Evolutionary conservation across 257 asterid genomes (phyloP), one percentile per base, ranked within the genome.

Genomic region (Capsicum pubescens): DNA sequence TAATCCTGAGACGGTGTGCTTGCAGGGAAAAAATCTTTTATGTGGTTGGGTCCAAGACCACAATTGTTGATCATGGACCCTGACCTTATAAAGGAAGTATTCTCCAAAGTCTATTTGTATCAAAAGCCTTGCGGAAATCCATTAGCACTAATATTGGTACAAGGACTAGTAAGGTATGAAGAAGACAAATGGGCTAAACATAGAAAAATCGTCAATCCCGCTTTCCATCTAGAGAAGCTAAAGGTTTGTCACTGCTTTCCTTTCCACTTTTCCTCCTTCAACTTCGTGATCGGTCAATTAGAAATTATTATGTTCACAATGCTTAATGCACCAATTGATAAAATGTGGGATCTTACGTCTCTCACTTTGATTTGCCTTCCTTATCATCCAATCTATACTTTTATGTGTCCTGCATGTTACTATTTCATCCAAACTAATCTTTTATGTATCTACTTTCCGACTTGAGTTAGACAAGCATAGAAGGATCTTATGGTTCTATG

Each of bases 1-100:
- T 8, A 3, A 60, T 17, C 21, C 12, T 9, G 13, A 60, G 21
- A 60, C 36, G 19, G 19, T 60, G 3, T 60, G 68, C 68, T 19
- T 64, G 68, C 90, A 91, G 95, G 97, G 61, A 84, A 59, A 15
- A 87, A 88, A 44, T 81, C 86, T 1, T 90, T 89, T 52, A 3
- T 82, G 10, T 92, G 95, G 97, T 19, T 89, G 21, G 97, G 97
- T 6, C 91, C 93, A 17, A 88, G 36, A 21, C 92, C 97, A 9
- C 15, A 83, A 3, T 58, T 89, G 1, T 46, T 88, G 6, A 48
- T 93, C 58, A 85, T 76, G 17, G 93, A 93, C 2, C 84, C 92
- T 64, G 92, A 88, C 39, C 88, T 87, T 11, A 56, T 91, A 21
- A 92, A 86, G 89, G 95, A 91, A 77, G 85, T 92, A 14, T 8